Base-by-base conservation (phyloP, 192 early-diverging fungal genomes). In the Polychytrium aggregatum region DNA sequence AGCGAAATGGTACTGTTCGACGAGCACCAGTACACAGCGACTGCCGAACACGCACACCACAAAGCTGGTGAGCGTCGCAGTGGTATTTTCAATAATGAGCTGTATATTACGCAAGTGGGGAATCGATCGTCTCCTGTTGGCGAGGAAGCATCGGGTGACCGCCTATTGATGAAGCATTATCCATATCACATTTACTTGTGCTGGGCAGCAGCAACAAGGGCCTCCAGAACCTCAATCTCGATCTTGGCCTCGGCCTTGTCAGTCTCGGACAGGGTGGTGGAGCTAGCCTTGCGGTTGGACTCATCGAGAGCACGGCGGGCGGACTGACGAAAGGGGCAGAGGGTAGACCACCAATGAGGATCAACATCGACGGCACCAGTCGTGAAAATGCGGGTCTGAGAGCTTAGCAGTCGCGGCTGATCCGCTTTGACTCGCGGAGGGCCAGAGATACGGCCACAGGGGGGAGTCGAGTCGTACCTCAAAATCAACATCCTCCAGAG, bases 191-290 rank as follows among this genome's bases (percentile, higher is more conserved):
- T n/a, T n/a, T n/a, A n/a, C n/a, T n/a, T n/a, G n/a, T 62, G 53
- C 22, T 37, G 16, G 27, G 56, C 62, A 26, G 88, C 89, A 52
- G 68, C 64, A 63, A 89, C 78, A 39, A 92, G 67, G 24, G 90
- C 77, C 68, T 92, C 88, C 59, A 82, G 88, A 16, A 92, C 79
- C 64, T 93, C 89, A 17, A 88, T 53, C 69, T 97, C 86, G 53
- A 91, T 71, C 58, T 76, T 83, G 49, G 89, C 93, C 20, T 68
- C 74, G 48, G 79, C 75, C 75, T 85, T 84, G 51, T 86, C 88
- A 24, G 70, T 60, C 56, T 92, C 88, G 46, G 85, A 74, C 16
- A 43, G 51, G 49, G 72, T 74, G 28, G 67, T 70, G 18, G 76
- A 63, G 49, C 66, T 61, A 47, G 69, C 56, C 31, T 72, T 54